Evolutionary conservation across 495 filamentous ascomycete genomes (phyloP).

Genomic region (Friedmanniomyces endolithicus): DNA sequence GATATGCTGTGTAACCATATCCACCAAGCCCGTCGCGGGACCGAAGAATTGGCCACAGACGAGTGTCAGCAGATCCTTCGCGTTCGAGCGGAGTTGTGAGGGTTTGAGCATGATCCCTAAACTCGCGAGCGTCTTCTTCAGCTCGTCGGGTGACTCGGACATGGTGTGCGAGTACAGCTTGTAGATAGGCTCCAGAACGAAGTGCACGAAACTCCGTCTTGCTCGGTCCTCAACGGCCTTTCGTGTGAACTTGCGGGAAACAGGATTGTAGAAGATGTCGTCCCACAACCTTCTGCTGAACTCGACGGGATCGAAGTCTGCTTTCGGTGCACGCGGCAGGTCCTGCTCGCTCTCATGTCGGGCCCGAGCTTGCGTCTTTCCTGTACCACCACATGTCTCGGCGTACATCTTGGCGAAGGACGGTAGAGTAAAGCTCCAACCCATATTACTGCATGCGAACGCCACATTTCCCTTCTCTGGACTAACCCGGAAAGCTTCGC

Average conservation of each 20-base stretch:
- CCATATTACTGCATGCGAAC: slow-evolving; percentile 85
- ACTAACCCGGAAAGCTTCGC: slow-evolving; percentile 68
- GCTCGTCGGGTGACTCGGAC: slow-evolving; percentile 74
- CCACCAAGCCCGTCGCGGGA: slow-evolving; percentile 76
- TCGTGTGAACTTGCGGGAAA: slow-evolving; percentile 76
- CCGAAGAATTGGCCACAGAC: slow-evolving; percentile 96
- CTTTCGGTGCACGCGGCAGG: slow-evolving; percentile 30
- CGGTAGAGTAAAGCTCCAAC: slow-evolving; percentile 87
- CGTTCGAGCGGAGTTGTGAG: slow-evolving; percentile 78
- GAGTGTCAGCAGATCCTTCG: slow-evolving; percentile 73
- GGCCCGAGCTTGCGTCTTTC: no score
- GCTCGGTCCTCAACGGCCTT: slow-evolving; percentile 70
- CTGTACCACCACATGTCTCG: slow-evolving; percentile 47
- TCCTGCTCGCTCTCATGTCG: no score
- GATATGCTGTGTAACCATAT: slow-evolving; percentile 85
- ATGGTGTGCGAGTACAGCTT: slow-evolving; percentile 95
- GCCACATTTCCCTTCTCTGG: slow-evolving; percentile 96
- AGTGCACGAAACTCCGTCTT: slow-evolving; percentile 83
- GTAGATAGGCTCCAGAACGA: slow-evolving; percentile 92
- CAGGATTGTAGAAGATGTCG: slow-evolving; percentile 90
- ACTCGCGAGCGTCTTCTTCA: slow-evolving; percentile 65
- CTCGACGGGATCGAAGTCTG: slow-evolving; percentile 54
- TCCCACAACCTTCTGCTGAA: slow-evolving; percentile 83
- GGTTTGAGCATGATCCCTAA: slow-evolving; percentile 81
- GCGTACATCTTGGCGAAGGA: slow-evolving; percentile 96